A percentile compares a stretch with the other conserved stretches of the same genome.
phyloP scores from a whole-genome alignment of 2,329 filamentous ascomycete species.

The Dissoconium aciculare region DNA sequence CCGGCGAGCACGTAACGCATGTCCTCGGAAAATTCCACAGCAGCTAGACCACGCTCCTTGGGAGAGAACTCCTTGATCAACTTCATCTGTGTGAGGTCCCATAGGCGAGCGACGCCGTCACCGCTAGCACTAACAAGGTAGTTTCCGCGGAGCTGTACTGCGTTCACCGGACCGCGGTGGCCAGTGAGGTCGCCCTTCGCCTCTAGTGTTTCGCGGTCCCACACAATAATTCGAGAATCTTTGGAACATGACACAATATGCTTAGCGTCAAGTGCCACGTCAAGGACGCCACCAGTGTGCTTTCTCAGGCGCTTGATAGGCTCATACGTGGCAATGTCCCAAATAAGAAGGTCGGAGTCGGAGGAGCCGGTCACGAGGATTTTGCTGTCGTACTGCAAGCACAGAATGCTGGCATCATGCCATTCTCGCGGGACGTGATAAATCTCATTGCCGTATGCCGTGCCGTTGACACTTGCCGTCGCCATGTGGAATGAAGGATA shows the following conservation, averaged over 20 bases:
- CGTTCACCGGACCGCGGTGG: slow-evolving; percentile 86
- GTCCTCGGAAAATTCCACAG: slow-evolving; percentile 91
- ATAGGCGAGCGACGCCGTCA: slow-evolving; percentile 84
- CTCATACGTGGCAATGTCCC: slow-evolving; percentile 67
- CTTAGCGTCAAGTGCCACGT: slow-evolving; percentile 80
- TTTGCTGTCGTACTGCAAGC: slow-evolving; percentile 81
- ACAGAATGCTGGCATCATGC: slow-evolving; percentile 86
- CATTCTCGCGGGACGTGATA: slow-evolving; percentile 39
- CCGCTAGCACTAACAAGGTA: slow-evolving; percentile 86
- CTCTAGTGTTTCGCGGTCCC: slow-evolving; percentile 67
- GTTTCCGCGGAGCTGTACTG: slow-evolving; percentile 86
- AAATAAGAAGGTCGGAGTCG: slow-evolving; percentile 80
- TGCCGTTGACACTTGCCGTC: slow-evolving; percentile 33
- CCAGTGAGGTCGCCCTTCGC: slow-evolving; percentile 68
- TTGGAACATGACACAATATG: slow-evolving; percentile 97
- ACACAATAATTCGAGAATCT: slow-evolving; percentile 83
- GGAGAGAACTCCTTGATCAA: slow-evolving; percentile 81
- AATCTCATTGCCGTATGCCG: slow-evolving; percentile 31
- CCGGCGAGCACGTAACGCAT: slow-evolving; percentile 86
- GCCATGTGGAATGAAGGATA: slow-evolving; percentile 26
- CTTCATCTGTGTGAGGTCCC: slow-evolving; percentile 81
- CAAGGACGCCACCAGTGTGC: slow-evolving; percentile 78
- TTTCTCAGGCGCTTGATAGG: slow-evolving; percentile 64
- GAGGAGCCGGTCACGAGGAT: slow-evolving; percentile 94
- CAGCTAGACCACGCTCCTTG: slow-evolving; percentile 85